Base-by-base conservation (phyloP, 2,329 filamentous ascomycete species). In the Plenodomus tracheiphilus region DNA sequence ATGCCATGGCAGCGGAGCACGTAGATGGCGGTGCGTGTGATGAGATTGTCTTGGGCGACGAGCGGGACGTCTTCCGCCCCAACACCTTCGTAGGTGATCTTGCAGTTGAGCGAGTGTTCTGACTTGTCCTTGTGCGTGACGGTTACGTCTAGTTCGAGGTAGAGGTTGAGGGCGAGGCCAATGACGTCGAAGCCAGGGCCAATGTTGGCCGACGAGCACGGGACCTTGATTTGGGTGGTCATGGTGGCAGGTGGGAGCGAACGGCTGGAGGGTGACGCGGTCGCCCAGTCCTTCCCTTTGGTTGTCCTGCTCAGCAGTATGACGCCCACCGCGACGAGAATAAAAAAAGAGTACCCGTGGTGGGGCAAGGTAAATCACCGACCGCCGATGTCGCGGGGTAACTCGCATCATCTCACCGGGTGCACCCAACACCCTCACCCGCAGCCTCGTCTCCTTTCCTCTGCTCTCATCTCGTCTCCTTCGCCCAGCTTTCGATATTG, bases 181-280 rank as follows among this genome's bases (percentile, higher is more conserved):
- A 97, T 96, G 65, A 97, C 93, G 79, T 99, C 93, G 80, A 97
- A 99, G 50, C 93, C 93, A 41, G 93, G 93, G 61, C 80, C 93
- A 70, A 97, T 97, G 79, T 97, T 97, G 77, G 93, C 93, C 54
- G 92, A 97, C 52, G 93, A 97, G 78, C 90, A 95, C 58, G 93
- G 93, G 54, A 91, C 90, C 76, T 82, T 85, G 79, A 91, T 89
- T 61, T 88, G 87, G 37, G 69, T 70, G 39, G 67, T 51, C 67
- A 69, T 72, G 35, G 40, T 54, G 53, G 39, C 22, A 10, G 10
- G 22, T 25, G 22, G 22, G 22, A 43, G 8, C 37, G 41, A 43
- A 49, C 49, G 46, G 46, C 51, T 52, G 47, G 34, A 42, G 46
- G 39, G 43, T 45, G 42, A 38, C 46, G 52, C 47, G 44, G 16